Conservation (phyloP, 306 rosid genomes). For the Ochetophila trinervis region DNA sequence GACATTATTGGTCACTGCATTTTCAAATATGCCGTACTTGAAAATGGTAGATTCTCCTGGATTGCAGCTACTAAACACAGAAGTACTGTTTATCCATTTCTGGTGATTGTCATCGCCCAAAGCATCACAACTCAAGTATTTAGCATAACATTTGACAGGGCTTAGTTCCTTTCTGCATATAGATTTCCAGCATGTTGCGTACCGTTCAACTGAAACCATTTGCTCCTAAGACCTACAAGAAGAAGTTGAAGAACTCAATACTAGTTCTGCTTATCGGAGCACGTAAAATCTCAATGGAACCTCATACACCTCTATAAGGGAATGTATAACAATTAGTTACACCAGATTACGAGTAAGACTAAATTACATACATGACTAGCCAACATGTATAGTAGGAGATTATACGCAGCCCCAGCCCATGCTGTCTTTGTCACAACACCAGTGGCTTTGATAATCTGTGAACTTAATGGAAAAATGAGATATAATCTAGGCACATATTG, state of each 20-base stretch:
- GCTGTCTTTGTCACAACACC: slow-evolving; percentile 90
- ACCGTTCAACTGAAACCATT: slow-evolving; percentile 85
- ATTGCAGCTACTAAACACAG: slow-evolving; percentile 61
- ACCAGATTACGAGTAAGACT: background rate
- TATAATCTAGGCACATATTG: slow-evolving; percentile 85
- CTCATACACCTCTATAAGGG: background rate
- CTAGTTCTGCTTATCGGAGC: background rate
- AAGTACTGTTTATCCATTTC: slow-evolving; percentile 55
- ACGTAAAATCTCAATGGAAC: background rate
- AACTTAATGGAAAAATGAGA: slow-evolving; percentile 77
- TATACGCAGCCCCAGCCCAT: slow-evolving; percentile 98
- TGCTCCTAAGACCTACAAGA: slow-evolving; percentile 76
- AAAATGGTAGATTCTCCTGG: slow-evolving; percentile 45
- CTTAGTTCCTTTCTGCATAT: slow-evolving; percentile 56
- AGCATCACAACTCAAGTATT: slow-evolving; percentile 63
- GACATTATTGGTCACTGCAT: slow-evolving; percentile 54
- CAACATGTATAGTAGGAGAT: slow-evolving; percentile 84
- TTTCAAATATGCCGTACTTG: slow-evolving; percentile 61
- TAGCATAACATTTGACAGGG: slow-evolving; percentile 47
- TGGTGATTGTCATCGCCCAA: slow-evolving; percentile 34
- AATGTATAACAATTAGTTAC: too few relatives aligned
- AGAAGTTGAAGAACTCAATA: slow-evolving; percentile 17
- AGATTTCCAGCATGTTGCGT: slow-evolving; percentile 76
- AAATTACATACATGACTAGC: slow-evolving; percentile 81
- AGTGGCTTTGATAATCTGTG: slow-evolving; percentile 84